A percentile compares a stretch with the other conserved stretches of the same genome.
Evolutionary conservation across 495 filamentous ascomycete species (phyloP).

Genomic region (Melanomma pulvis-pyrius): DNA sequence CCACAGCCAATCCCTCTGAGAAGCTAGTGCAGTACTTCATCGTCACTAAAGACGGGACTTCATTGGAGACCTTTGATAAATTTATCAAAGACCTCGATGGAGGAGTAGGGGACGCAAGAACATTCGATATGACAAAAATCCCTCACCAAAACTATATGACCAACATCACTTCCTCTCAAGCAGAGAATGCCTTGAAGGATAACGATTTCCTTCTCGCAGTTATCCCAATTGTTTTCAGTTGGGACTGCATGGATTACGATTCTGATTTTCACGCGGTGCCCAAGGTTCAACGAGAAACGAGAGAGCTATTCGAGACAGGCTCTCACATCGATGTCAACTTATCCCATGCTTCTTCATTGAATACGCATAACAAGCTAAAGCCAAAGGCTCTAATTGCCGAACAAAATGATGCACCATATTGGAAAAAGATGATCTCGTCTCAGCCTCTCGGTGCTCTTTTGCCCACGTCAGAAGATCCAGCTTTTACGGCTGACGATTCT

Average conservation of each 20-base stretch:
- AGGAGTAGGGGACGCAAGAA: neutral
- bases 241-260: too few species aligned
- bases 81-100: conserved; percentile 6
- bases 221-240: too few species aligned
- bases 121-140: neutral
- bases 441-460: neutral
- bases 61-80: neutral
- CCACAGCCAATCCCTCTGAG: too few species aligned
- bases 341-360: too few species aligned
- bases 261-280: too few species aligned
- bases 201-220: neutral
- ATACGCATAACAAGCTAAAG: too few species aligned
- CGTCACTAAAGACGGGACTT: neutral
- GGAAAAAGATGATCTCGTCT: conserved; percentile 17
- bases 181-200: neutral
- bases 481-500: neutral
- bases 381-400: too few species aligned
- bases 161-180: neutral
- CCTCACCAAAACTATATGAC: neutral
- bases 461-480: neutral
- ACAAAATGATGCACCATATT: conserved; percentile 8
- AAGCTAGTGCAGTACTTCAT: conserved; percentile 3
- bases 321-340: too few species aligned
- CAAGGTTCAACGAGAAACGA: too few species aligned
- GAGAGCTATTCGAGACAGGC: too few species aligned